Evolutionary conservation across 106 monocot species (phyloP), one percentile per base, ranked within the genome.

Genomic region (Dendrobium officinale): DNA sequence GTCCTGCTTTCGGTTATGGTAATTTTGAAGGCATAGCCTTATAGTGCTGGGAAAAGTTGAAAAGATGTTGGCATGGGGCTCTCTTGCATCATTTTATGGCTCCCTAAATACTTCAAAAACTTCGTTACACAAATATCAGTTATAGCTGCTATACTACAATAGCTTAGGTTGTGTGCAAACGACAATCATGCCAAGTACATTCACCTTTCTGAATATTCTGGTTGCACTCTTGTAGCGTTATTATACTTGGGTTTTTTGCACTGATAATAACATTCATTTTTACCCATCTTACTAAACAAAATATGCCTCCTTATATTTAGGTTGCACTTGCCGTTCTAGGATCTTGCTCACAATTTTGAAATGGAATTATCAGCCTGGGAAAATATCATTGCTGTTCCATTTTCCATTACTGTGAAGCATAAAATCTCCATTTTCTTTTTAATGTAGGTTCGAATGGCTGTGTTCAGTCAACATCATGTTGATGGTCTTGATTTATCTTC

Each of bases 381-480:
- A 10, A 76, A 42, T 26, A 26, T 15, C 49, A 26, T 48, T 51
- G 49, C 10, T 26, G 40, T 51, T 27, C 49, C 49, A 47, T 48
- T 48, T 76, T 6, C 6, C 22, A 76, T 49, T 47, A 8, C 45
- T 10, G 1, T 42, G 77, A 67, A 37, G 75, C 43, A 15, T 37
- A 15, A 42, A 37, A 18, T 11, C 17, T 79, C 13, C 56, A 31
- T 40, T 59, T 81, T 82, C 8, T 85, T 47, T 85, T 67, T 67
- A 37, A 17, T 77, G 41, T 84, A 99, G 98, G 98, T 99, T 81
- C 88, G 98, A 26, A 91, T 99, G 98, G 98, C 98, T 85, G 98
- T 99, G 42, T 99, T 99, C 82, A 99, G 87, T 87, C 98, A 99
- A 86, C 98, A 99, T 79, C 98, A 99, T 85, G 98, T 99, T 76